These are phyloP conservation scores for Vanrija pseudolonga DNA, from an alignment of 1,284 basidiomycete species.

Conservation along the genomic window DNA sequence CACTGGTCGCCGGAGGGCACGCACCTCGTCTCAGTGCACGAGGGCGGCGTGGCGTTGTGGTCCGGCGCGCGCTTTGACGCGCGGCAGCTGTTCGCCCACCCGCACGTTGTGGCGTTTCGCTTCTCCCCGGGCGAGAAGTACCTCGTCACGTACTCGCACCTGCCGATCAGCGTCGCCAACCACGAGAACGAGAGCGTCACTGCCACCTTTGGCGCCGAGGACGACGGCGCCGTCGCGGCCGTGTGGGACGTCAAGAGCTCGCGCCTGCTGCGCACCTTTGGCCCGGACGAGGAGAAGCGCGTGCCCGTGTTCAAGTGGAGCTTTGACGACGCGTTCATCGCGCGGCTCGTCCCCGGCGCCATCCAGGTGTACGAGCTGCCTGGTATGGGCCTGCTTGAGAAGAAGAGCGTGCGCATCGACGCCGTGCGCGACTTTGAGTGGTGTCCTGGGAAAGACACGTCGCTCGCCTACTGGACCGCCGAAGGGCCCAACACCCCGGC, in stretches of 20 bases:
- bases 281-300: conserved; percentile 53
- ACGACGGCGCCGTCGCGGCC: conserved; percentile 95
- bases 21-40: conserved; percentile 87
- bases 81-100: conserved; percentile 68
- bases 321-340: conserved; percentile 92
- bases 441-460: conserved; percentile 87
- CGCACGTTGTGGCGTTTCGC: conserved; percentile 91
- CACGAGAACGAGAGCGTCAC: conserved; percentile 54
- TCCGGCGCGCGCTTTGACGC: conserved; percentile 60
- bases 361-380: conserved; percentile 97
- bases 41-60: conserved; percentile 94
- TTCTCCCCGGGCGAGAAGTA: conserved; percentile 98
- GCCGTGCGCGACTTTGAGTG: conserved; percentile 99
- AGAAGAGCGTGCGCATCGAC: conserved; percentile 97
- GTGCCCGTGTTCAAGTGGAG: conserved; percentile 99
- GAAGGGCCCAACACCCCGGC: conserved; percentile 96
- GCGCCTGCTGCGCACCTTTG: conserved; percentile 88
- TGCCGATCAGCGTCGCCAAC: conserved; percentile 84
- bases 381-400: conserved; percentile 88
- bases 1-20: conserved; percentile 97
- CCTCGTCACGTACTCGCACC: conserved; percentile 96
- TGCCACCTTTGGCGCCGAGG: conserved; percentile 65
- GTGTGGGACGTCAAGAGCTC: conserved; percentile 98
- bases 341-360: conserved; percentile 80
- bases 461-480: conserved; percentile 96